phyloP scores from a whole-genome alignment of 2,329 filamentous ascomycete species.

The Pestalotiopsis sp. region DNA sequence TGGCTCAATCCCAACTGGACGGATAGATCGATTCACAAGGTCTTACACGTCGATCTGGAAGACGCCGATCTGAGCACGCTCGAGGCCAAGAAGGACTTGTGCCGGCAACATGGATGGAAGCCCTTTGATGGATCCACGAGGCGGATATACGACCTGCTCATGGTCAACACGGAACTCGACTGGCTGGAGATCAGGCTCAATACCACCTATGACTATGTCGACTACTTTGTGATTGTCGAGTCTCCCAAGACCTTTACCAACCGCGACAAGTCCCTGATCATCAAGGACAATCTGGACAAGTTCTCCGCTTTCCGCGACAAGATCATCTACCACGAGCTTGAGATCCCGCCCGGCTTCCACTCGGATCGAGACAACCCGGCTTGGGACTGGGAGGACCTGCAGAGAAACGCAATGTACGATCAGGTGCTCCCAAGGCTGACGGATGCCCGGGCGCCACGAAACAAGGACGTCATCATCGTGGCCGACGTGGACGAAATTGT shows the following conservation, averaged over 20 bases:
- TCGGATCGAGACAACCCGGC: constrained; percentile 37
- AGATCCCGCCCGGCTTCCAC: constrained; percentile 44
- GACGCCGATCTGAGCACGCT: constrained; percentile 23
- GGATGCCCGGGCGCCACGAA: constrained; percentile 41
- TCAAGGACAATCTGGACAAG: constrained; percentile 53
- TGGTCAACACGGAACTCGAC: constrained; percentile 66
- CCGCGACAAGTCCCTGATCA: constrained; percentile 54
- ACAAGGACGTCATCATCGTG: constrained; percentile 60
- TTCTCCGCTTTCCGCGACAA: constrained; percentile 59
- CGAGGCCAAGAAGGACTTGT: constrained; percentile 28
- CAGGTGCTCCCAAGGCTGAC: constrained; percentile 55
- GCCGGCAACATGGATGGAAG: constrained; percentile 41
- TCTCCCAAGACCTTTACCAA: constrained; percentile 61
- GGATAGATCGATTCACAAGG: constrained; percentile 29
- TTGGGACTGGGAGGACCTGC: constrained; percentile 53
- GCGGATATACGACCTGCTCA: constrained; percentile 64
- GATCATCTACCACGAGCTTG: constrained; percentile 61
- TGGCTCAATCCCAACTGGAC: constrained; percentile 34
- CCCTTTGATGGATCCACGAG: constrained; percentile 38
- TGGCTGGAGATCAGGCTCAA: constrained; percentile 67
- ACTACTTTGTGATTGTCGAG: constrained; percentile 69
- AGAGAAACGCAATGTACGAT: constrained; percentile 58
- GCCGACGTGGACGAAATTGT: constrained; percentile 65
- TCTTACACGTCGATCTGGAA: constrained; percentile 24
- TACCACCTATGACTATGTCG: constrained; percentile 58